These are phyloP conservation scores for Ammopiptanthus mongolicus DNA, from an alignment of 306 rosid genomes.

Conservation along the genomic window DNA sequence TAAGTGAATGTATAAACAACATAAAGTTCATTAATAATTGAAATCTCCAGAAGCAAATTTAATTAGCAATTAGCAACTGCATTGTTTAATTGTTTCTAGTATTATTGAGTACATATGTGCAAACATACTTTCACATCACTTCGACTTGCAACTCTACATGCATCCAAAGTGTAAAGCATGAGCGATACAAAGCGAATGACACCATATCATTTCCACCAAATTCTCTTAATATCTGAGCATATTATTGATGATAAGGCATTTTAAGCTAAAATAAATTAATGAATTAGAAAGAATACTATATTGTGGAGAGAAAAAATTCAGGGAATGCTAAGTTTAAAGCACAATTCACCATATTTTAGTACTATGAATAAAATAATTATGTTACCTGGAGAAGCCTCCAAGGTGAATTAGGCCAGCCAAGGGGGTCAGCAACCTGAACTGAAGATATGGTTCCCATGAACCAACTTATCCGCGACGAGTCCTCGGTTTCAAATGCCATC, in stretches of 20 bases:
- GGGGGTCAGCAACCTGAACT: constrained; percentile 71
- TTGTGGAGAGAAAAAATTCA: background rate
- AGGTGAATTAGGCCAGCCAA: constrained; percentile 88
- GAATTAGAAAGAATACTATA: background rate
- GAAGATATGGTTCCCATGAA: constrained; percentile 88
- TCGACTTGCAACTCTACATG: background rate
- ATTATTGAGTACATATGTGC: background rate
- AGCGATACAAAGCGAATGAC: background rate
- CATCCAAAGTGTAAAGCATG: background rate
- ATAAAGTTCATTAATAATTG: background rate
- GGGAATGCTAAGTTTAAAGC: background rate
- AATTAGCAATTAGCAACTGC: background rate
- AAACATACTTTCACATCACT: background rate
- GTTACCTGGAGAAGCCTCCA: constrained; percentile 96
- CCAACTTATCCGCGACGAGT: constrained; percentile 73
- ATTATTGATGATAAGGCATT: background rate
- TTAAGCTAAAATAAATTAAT: background rate
- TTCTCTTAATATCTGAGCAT: background rate
- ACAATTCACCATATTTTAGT: background rate
- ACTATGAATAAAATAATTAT: constrained; percentile 9
- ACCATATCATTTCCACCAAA: background rate
- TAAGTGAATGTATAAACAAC: background rate
- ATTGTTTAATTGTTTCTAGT: background rate
- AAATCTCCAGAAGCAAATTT: background rate
- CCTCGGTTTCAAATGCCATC: constrained; percentile 95